A percentile compares a stretch with the other conserved stretches of the same genome.
phyloP scores from a whole-genome alignment of 75 land plant genomes.

The Selaginella moellendorffii region DNA sequence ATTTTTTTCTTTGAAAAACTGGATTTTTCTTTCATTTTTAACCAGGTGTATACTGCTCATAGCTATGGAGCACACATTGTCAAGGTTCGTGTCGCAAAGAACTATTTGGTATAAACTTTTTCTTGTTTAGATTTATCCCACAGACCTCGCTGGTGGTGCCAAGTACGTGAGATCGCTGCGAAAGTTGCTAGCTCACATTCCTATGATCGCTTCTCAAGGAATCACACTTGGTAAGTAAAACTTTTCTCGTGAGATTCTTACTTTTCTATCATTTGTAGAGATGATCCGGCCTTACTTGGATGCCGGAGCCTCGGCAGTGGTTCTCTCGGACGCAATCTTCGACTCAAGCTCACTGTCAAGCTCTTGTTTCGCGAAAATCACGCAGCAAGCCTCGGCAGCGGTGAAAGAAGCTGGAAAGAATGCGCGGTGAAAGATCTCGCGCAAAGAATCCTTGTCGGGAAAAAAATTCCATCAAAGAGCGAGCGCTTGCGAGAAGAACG shows the following conservation, averaged over 20 bases:
- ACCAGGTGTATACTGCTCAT: slow-evolving; percentile 59
- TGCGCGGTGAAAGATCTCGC: no score
- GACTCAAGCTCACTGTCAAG: background rate
- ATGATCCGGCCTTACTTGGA: slow-evolving; percentile 32
- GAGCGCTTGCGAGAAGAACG: no score
- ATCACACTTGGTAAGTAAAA: slow-evolving; percentile 19
- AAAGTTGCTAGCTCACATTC: slow-evolving; percentile 49
- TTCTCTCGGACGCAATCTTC: slow-evolving; percentile 84
- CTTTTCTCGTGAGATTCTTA: background rate
- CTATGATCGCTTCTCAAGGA: slow-evolving; percentile 81
- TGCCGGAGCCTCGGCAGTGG: slow-evolving; percentile 70
- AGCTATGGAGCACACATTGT: slow-evolving; percentile 52
- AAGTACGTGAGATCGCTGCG: slow-evolving; percentile 44
- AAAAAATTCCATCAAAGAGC: no score
- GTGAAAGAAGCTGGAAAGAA: no score
- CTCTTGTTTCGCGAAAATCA: background rate
- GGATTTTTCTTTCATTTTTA: background rate
- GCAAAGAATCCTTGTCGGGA: no score
- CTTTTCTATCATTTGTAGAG: slow-evolving; percentile 22
- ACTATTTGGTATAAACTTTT: no score
- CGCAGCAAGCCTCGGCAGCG: background rate
- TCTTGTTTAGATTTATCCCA: slow-evolving; percentile 68
- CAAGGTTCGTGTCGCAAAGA: slow-evolving; percentile 40
- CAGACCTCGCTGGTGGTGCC: slow-evolving; percentile 52
- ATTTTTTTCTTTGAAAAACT: background rate